Evolutionary conservation across 176 grass and related monocot genomes (phyloP), one percentile per base, ranked within the genome.

Genomic region (Musa acuminata): DNA sequence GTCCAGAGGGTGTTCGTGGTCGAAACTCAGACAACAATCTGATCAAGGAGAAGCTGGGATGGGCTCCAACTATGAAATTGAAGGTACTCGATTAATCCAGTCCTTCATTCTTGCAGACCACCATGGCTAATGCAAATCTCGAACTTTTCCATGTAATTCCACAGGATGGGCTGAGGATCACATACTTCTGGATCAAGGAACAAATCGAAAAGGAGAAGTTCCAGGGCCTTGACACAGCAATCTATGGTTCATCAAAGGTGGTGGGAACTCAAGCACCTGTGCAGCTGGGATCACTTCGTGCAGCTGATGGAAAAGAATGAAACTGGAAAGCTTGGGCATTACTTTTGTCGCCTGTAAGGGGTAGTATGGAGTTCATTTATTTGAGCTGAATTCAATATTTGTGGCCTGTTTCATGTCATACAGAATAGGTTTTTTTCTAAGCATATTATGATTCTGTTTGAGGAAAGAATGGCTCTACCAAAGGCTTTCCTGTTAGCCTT

Each of bases 1-100:
- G 88, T 0, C 88, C 84, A 0, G 84, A 90, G 84, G 88, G 84
- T 21, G 88, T 90, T 49, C 88, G 88, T 0, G 84, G 88, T 8
- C 82, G 88, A 6, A 90, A 90, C 79, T 87, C 84, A 0, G 88
- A 90, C 51, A 90, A 90, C 71, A 87, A 82, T 0, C 84, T 87
- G 65, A 87, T 87, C 55, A 87, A 87, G n/a, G 88, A 86, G 78
- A 87, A 84, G 76, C 84, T 87, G 76, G 84, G 88, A 16, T 90
- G 88, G 88, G 88, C 88, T 26, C 88, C 88, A 11, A 84, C 88
- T 29, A 87, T 90, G 84, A 90, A 19, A 76, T 57, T 87, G 84
- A 89, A 83, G 81, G 87, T 89, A 80, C 57, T 43, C 35, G 14
- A 62, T 19, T 17, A 7, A 62, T 62, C 14, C 20, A n/a, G 14